These are phyloP conservation scores for Pythium sukuiense DNA, from an alignment of 352 stramenopile genomes.

Conservation along the genomic window DNA sequence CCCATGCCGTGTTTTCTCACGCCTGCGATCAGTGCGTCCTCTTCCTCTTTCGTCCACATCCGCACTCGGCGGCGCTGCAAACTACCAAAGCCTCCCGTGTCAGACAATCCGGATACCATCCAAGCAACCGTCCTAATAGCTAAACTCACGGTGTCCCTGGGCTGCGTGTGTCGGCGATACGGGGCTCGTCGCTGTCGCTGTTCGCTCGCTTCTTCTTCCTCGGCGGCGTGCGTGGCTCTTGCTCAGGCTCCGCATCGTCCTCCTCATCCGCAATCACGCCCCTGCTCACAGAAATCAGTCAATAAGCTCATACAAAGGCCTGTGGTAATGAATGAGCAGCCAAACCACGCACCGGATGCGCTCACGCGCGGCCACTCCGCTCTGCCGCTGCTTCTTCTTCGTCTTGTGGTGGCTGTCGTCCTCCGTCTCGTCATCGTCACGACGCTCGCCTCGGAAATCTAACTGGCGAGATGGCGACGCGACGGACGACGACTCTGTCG, in stretches of 20 bases:
- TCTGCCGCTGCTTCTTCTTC: background rate
- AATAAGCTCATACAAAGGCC: too few relatives aligned
- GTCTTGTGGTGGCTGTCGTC: background rate
- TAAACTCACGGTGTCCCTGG: background rate
- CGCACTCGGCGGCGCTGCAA: background rate
- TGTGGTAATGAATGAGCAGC: too few relatives aligned
- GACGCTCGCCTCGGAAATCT: constrained; percentile 29
- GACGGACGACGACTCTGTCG: background rate
- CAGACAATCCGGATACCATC: background rate
- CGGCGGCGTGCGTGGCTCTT: background rate
- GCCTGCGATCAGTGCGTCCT: constrained; percentile 37
- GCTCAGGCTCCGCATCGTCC: background rate
- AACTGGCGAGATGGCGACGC: constrained; percentile 31
- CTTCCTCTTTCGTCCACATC: constrained; percentile 49
- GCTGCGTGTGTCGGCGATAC: background rate
- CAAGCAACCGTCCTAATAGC: background rate
- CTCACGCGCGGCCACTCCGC: background rate
- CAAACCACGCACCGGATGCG: background rate
- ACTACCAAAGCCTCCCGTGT: background rate
- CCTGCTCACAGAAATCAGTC: background rate
- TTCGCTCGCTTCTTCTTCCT: background rate
- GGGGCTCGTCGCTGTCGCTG: background rate
- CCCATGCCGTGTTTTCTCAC: constrained; percentile 43
- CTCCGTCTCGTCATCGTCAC: constrained; percentile 17
- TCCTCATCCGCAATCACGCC: background rate